Evolutionary conservation across 2,329 filamentous ascomycete genomes (phyloP).

Genomic region (Coniochaeta prunicola): DNA sequence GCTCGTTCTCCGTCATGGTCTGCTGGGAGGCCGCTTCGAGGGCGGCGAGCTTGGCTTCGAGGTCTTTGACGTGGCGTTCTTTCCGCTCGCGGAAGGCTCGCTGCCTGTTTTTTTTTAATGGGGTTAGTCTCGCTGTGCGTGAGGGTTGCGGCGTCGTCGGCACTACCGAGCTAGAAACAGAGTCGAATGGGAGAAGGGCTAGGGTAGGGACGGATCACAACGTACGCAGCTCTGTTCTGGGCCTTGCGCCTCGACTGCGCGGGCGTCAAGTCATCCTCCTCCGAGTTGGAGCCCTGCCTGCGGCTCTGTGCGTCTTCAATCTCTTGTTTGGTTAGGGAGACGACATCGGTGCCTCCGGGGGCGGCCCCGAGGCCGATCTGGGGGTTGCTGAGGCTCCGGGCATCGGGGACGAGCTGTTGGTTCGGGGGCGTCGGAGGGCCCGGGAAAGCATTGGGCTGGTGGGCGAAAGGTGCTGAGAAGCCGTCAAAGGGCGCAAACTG

Average conservation of each 20-base stretch:
- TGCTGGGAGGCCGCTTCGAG: constrained; percentile 69
- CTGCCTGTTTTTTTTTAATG: constrained; percentile 52
- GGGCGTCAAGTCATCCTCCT: constrained; percentile 47
- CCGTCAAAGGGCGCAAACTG: constrained; percentile 44
- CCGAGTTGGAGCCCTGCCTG: constrained; percentile 41
- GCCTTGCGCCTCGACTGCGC: constrained; percentile 53
- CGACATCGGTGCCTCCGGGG: constrained; percentile 20
- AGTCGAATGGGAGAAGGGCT: not conserved
- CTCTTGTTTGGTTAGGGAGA: constrained; percentile 31
- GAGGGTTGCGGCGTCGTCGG: no score
- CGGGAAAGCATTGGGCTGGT: constrained; percentile 26
- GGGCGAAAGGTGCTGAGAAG: constrained; percentile 30
- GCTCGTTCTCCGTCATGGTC: constrained; percentile 77
- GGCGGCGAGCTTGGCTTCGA: constrained; percentile 75
- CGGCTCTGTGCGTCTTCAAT: constrained; percentile 22
- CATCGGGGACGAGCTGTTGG: constrained; percentile 16
- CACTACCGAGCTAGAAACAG: no score
- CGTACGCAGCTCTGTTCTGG: constrained; percentile 55
- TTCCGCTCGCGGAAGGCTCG: constrained; percentile 94
- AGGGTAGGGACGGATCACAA: constrained; percentile 14
- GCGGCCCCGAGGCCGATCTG: constrained; percentile 18
- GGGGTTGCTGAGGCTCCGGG: constrained; percentile 17
- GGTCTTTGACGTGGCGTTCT: constrained; percentile 82
- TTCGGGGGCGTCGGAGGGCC: constrained; percentile 46
- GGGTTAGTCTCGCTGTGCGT: constrained; percentile 8